Percentiles rank a stretch among this genome's conserved stretches.
Conservation (phyloP, 2,329 filamentous ascomycete genomes). For the Xylariaceae sp. region DNA sequence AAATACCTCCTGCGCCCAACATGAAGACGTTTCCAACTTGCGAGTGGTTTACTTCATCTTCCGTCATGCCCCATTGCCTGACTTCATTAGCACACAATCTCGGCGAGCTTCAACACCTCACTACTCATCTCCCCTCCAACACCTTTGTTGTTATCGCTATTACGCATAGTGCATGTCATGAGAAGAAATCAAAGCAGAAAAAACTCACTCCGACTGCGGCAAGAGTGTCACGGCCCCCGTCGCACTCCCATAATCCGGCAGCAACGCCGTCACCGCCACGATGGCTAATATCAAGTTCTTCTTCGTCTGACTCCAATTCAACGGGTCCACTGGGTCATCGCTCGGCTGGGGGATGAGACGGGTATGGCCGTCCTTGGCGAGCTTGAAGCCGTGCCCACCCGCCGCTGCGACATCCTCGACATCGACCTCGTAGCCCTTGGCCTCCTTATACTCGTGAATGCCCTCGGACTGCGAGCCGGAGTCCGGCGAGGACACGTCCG, state of each 20-base stretch:
- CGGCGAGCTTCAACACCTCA: too few species aligned
- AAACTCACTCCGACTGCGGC: constrained; percentile 36
- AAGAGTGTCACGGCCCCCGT: constrained; percentile 40
- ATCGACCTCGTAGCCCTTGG: constrained; percentile 35
- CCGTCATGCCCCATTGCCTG: constrained; percentile 43
- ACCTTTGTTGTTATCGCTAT: too few species aligned
- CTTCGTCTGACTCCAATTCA: constrained; percentile 47
- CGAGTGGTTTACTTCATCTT: constrained; percentile 46
- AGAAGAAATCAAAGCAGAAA: too few species aligned
- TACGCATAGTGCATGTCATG: too few species aligned
- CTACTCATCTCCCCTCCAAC: too few species aligned
- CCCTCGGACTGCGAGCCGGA: constrained; percentile 8
- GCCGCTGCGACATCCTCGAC: constrained; percentile 21
- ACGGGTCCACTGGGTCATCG: constrained; percentile 45
- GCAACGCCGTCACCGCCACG: constrained; percentile 40
- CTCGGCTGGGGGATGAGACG: constrained; percentile 52
- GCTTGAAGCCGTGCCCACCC: constrained; percentile 22
- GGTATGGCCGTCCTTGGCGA: constrained; percentile 36
- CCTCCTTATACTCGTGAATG: constrained; percentile 31
- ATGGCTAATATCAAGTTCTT: constrained; percentile 47
- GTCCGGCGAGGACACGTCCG: not conserved
- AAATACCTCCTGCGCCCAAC: constrained; percentile 38
- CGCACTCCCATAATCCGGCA: constrained; percentile 46
- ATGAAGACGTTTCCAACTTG: constrained; percentile 50
- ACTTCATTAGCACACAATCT: too few species aligned